Evolutionary conservation across 805 yeast genomes (phyloP).

Genomic region (Tetrapisispora pingtungensis): DNA sequence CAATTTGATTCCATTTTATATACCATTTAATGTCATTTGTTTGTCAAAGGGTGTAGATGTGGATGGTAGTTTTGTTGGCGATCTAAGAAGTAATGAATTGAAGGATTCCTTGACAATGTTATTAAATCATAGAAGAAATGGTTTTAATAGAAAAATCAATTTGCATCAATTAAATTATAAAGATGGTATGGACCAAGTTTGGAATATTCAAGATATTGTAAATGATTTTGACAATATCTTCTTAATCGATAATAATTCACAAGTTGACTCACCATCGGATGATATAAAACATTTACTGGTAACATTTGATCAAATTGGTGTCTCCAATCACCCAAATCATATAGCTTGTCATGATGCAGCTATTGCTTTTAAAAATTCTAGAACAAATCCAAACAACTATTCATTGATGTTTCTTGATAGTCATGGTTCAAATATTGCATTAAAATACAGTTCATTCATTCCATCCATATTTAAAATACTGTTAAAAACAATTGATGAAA

Average conservation of each 20-base stretch:
- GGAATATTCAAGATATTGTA: constrained; percentile 40
- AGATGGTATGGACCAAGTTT: constrained; percentile 59
- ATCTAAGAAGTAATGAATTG: constrained; percentile 51
- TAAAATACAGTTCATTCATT: constrained; percentile 20
- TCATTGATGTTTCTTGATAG: constrained; percentile 10
- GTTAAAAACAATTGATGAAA: not conserved
- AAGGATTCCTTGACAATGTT: constrained; percentile 16
- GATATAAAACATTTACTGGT: constrained; percentile 30
- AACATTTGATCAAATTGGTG: constrained; percentile 76
- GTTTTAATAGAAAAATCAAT: constrained; percentile 5
- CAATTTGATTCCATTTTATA: constrained; percentile 5
- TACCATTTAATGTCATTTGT: constrained; percentile 47
- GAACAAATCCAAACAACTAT: not conserved
- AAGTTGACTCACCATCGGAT: not conserved
- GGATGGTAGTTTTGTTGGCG: constrained; percentile 65
- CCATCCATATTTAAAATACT: constrained; percentile 8
- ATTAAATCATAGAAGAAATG: constrained; percentile 4
- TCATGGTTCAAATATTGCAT: constrained; percentile 9
- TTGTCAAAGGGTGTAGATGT: constrained; percentile 50
- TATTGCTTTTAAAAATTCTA: constrained; percentile 6
- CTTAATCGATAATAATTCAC: not conserved
- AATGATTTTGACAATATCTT: constrained; percentile 6
- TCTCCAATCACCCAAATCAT: constrained; percentile 86
- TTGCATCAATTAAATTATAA: constrained; percentile 32
- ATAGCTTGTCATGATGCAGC: constrained; percentile 49